Conservation (phyloP, 345 rosid genomes). For the Brassica napus region Da-Ae NC_063440.1:18863001-18863500, state of each 20-base stretch:
- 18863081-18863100: too few relatives aligned
- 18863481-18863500: neutral
- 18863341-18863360: too few relatives aligned
- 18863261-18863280: conserved; percentile 54
- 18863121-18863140: conserved; percentile 29
- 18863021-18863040: too few relatives aligned
- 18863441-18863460: neutral
- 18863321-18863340: too few relatives aligned
- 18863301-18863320: neutral
- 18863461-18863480: neutral
- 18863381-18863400: neutral
- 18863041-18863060: too few relatives aligned
- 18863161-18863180: conserved; percentile 17
- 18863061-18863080: too few relatives aligned
- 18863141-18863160: conserved; percentile 17
- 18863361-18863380: too few relatives aligned
- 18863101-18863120: neutral
- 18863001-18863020: too few relatives aligned
- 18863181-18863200: conserved; percentile 19
- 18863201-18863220: conserved; percentile 69
- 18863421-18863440: neutral
- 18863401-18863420: neutral
- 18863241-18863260: conserved; percentile 64
- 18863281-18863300: neutral
- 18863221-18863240: conserved; percentile 82